phyloP scores from a whole-genome alignment of 306 rosid species.

The Ormosia emarginata region DNA sequence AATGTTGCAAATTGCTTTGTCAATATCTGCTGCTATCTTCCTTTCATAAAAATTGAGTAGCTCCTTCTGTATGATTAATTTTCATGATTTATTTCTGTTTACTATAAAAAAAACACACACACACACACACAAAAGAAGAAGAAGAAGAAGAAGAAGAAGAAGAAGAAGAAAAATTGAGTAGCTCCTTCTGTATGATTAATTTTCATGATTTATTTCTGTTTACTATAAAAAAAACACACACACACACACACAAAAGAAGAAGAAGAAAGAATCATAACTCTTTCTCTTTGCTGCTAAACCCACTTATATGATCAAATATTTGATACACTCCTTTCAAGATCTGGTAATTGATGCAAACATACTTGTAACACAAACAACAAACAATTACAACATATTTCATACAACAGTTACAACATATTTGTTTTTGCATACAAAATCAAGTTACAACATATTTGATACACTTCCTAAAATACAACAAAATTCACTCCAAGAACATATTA shows the following conservation, averaged over 20 bases:
- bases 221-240: no score
- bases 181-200: neutral
- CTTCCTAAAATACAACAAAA: neutral
- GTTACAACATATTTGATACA: neutral
- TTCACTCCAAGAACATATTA: neutral
- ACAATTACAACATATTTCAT: neutral
- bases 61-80: neutral
- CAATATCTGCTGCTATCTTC: neutral
- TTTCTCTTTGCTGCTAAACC: neutral
- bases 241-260: no score
- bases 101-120: no score
- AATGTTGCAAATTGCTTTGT: neutral
- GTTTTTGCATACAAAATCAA: neutral
- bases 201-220: neutral
- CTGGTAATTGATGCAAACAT: neutral
- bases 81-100: neutral
- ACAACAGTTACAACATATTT: neutral
- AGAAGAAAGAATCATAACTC: neutral
- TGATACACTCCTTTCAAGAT: neutral
- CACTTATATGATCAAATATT: neutral
- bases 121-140: no score
- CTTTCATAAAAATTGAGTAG: no score
- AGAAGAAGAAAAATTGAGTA: no score
- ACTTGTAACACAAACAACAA: neutral
- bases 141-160: no score